Evolutionary conservation across 495 filamentous ascomycete species (phyloP).

Genomic region (Daldinia loculata): DNA sequence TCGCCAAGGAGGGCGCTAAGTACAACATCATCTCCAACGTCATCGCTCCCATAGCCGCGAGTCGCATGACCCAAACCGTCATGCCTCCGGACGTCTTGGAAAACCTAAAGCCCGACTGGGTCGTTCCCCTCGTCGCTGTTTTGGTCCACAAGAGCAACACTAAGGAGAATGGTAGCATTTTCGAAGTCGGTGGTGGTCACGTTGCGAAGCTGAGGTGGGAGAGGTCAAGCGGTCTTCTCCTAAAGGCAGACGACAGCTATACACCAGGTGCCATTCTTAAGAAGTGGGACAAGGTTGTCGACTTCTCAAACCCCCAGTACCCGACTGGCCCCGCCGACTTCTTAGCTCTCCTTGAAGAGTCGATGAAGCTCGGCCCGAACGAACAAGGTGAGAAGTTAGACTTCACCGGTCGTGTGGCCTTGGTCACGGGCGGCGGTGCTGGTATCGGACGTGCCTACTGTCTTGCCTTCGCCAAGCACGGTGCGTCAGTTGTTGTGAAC

Average conservation of each 20-base stretch:
- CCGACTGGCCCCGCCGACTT: constrained; percentile 91
- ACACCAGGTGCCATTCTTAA: constrained; percentile 87
- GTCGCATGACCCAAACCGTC: constrained; percentile 95
- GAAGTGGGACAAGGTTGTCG: constrained; percentile 86
- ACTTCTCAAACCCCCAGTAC: constrained; percentile 87
- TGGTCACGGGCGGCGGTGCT: constrained; percentile 92
- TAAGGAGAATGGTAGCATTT: constrained; percentile 85
- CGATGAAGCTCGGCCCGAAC: constrained; percentile 77
- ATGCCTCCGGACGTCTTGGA: constrained; percentile 96
- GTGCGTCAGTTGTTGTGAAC: constrained; percentile 93
- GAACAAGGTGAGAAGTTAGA: constrained; percentile 79
- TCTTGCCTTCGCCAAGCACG: constrained; percentile 87
- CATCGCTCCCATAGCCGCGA: constrained; percentile 95
- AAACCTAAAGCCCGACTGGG: constrained; percentile 92
- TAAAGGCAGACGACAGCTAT: constrained; percentile 87
- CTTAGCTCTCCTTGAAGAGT: constrained; percentile 84
- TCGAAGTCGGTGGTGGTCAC: constrained; percentile 93
- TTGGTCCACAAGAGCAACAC: constrained; percentile 90
- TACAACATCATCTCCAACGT: constrained; percentile 98
- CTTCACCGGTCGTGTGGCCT: constrained; percentile 89
- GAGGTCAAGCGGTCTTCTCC: constrained; percentile 86
- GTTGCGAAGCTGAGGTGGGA: constrained; percentile 96
- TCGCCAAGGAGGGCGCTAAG: constrained; percentile 96
- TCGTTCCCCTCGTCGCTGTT: constrained; percentile 91
- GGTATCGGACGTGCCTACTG: constrained; percentile 94